phyloP scores from a whole-genome alignment of 768 basidiomycete genomes.

The Pluteus cervinus region DNA sequence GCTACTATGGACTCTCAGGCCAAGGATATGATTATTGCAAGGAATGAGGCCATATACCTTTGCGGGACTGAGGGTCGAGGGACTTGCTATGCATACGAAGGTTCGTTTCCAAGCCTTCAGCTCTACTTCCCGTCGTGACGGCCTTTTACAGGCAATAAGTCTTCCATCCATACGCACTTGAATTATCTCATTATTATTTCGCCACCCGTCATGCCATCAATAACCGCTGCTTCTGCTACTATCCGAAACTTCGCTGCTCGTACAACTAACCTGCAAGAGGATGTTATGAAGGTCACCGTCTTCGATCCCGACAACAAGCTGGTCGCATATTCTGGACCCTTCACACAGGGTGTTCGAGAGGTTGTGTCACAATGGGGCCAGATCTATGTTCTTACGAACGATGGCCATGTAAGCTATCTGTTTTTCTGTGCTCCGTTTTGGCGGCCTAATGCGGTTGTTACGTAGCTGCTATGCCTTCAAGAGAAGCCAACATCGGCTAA shows the following conservation, averaged over 20 bases:
- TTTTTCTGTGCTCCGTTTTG: conserved; percentile 1
- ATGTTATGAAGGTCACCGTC: conserved; percentile 75
- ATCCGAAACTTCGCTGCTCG: conserved; percentile 68
- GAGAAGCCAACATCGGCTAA: conserved; percentile 84
- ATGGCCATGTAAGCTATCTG: conserved; percentile 56
- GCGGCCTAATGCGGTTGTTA: conserved; percentile 1
- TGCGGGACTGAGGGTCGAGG: conserved; percentile 80
- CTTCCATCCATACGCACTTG: conserved; percentile 66
- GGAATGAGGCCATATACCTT: conserved; percentile 89
- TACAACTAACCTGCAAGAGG: conserved; percentile 38
- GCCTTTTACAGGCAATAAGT: conserved; percentile 54
- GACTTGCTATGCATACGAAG: conserved; percentile 89
- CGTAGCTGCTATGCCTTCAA: conserved; percentile 56
- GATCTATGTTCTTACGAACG: conserved; percentile 72
- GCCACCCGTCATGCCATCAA: conserved; percentile 69
- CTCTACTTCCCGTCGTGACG: conserved; percentile 1
- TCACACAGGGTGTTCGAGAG: conserved; percentile 77
- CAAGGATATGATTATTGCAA: conserved; percentile 76
- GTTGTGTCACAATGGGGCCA: conserved; percentile 79
- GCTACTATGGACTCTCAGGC: conserved; percentile 71
- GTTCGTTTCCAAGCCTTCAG: conserved; percentile 26
- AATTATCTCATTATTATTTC: conserved; percentile 90
- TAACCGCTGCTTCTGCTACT: conserved; percentile 63
- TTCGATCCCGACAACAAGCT: conserved; percentile 93
- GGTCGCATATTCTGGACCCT: conserved; percentile 76